Conservation (phyloP, 345 rosid species). For the Turnera subulata region DNA sequence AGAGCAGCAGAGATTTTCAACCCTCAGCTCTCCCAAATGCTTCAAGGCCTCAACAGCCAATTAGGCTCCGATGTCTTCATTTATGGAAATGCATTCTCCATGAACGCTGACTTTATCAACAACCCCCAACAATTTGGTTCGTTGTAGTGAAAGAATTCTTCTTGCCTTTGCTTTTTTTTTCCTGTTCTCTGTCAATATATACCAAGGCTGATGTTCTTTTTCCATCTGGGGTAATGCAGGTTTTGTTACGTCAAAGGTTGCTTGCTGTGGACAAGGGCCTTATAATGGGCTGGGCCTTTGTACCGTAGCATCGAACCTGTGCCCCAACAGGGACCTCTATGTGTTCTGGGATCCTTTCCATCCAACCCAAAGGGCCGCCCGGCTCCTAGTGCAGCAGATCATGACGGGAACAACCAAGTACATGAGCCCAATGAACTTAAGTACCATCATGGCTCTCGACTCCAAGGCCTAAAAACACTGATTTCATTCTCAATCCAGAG, state of each 20-base stretch:
- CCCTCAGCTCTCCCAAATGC: constrained; percentile 1
- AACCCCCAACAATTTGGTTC: background rate
- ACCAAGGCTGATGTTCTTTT: background rate
- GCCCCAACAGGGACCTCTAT: constrained; percentile 10
- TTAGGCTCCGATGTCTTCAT: constrained; percentile 3
- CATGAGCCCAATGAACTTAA: constrained; percentile 19
- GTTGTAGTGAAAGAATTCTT: background rate
- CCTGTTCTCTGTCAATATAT: background rate
- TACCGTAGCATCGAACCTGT: constrained; percentile 7
- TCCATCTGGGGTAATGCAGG: background rate
- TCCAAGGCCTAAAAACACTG: background rate
- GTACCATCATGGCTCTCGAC: constrained; percentile 12
- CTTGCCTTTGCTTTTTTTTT: background rate
- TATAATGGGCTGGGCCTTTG: constrained; percentile 19
- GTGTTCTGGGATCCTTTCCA: constrained; percentile 22
- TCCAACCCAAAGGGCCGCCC: constrained; percentile 11
- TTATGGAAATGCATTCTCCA: background rate
- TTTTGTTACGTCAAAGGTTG: constrained; percentile 15
- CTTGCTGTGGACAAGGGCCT: constrained; percentile 19
- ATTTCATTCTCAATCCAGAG: too few relatives aligned
- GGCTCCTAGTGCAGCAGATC: constrained; percentile 7
- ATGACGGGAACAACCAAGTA: constrained; percentile 8
- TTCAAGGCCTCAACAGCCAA: background rate
- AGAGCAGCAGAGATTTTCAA: background rate
- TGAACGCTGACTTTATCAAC: background rate